Percentiles rank a stretch among this genome's conserved stretches.
Evolutionary conservation across 2,329 filamentous ascomycete species (phyloP).

Genomic region (Fusarium phyllophilum): DNA sequence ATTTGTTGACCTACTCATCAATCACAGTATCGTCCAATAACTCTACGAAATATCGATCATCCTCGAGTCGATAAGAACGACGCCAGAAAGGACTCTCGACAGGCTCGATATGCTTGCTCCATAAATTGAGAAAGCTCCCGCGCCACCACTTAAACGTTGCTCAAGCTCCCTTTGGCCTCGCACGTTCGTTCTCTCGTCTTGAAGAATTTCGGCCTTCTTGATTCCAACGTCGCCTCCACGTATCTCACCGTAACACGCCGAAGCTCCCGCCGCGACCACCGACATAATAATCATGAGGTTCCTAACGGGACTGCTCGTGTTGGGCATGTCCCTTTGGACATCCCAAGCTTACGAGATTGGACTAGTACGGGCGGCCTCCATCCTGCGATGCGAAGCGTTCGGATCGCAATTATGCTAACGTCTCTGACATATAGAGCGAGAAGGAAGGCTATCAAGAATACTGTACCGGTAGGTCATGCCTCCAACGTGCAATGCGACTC

Average conservation of each 20-base stretch:
- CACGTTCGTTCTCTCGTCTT: background rate
- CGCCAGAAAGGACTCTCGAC: slow-evolving; percentile 14
- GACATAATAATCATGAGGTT: slow-evolving; percentile 61
- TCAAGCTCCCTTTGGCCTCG: slow-evolving; percentile 22
- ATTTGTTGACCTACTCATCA: background rate
- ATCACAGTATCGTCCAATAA: background rate
- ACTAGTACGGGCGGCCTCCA: slow-evolving; percentile 57
- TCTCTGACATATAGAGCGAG: slow-evolving; percentile 68
- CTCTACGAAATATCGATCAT: background rate
- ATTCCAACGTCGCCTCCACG: slow-evolving; percentile 13
- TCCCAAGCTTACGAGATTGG: slow-evolving; percentile 66
- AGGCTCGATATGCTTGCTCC: slow-evolving; percentile 36
- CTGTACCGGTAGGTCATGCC: slow-evolving; percentile 69
- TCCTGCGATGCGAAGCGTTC: background rate
- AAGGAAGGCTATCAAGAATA: slow-evolving; percentile 80
- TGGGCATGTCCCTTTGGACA: slow-evolving; percentile 66
- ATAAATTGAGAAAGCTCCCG: slow-evolving; percentile 37
- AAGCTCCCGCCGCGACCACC: slow-evolving; percentile 21
- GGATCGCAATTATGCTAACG: slow-evolving; percentile 35
- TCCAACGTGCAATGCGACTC: background rate
- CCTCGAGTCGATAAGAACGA: background rate
- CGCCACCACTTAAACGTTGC: slow-evolving; percentile 33
- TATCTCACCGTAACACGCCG: slow-evolving; percentile 4
- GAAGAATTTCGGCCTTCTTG: slow-evolving; percentile 15
- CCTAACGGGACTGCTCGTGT: slow-evolving; percentile 60